Evolutionary conservation across 345 rosid genomes (phyloP), one percentile per base, ranked within the genome.

Genomic region (Salix arbutifolia): DNA sequence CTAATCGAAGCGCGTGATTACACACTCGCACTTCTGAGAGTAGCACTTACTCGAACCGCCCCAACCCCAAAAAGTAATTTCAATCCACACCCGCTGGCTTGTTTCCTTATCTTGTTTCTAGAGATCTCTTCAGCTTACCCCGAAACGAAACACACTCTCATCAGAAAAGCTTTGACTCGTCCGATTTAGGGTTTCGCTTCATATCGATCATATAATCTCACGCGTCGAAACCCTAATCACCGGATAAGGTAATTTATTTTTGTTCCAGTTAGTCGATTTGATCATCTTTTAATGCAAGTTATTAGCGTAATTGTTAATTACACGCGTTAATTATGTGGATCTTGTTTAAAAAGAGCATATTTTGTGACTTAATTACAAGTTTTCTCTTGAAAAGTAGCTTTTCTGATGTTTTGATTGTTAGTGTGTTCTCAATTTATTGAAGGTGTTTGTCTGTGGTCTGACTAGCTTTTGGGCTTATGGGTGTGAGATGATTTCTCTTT

Each of bases 241-340:
- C 80, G 72, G 86, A 83, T 80, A 87, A 71, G 88, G 88, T 87
- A 74, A 52, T 19, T 68, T 62, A 62, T 14, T 3, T 64, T 10
- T 42, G 31, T 11, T 31, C 30, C 48, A 42, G 2, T 21, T 33
- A 21, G 53, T 52, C 3, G 16, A 35, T 23, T 40, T 71, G 30
- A 11, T 65, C 30, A 4, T 72, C 30, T 4, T 56, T 52, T 13
- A 37, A 67, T 11, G 17, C 52, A 8, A n/a, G 26, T n/a, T 30
- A 40, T 28, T 3, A 5, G 64, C 31, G 56, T 72, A 6, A 1
- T 21, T 35, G 13, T 72, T 56, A 37, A 72, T 56, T 33, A 4
- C 5, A 2, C 6, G 46, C 25, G 25, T 0, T 56, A 56, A 8
- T 23, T 58, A 8, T 58, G 28, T 23, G 64, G 4, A 58, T 58